phyloP scores from a whole-genome alignment of 2,329 filamentous ascomycete species.

The Aspergillaceae sp. region DNA sequence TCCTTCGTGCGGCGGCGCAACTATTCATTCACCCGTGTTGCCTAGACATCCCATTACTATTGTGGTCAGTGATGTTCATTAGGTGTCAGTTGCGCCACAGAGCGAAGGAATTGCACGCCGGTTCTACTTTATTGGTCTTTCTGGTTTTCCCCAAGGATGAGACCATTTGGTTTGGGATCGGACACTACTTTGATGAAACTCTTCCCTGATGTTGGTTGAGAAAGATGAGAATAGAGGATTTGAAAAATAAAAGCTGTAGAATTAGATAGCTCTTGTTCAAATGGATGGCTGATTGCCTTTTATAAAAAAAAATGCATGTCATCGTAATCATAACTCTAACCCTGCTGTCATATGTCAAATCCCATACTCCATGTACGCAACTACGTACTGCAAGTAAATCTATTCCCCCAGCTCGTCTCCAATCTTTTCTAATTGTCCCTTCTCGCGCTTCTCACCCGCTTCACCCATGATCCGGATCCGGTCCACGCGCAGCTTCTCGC shows the following conservation, averaged over 20 bases:
- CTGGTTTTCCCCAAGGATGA: constrained; percentile 35
- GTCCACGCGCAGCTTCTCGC: constrained; percentile 72
- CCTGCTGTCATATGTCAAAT: not conserved
- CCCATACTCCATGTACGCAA: not conserved
- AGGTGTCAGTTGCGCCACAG: constrained; percentile 78
- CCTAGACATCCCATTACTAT: constrained; percentile 51
- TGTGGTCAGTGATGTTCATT: constrained; percentile 39
- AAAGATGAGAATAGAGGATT: not conserved
- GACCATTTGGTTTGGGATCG: constrained; percentile 46
- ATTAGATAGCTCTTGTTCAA: too few relatives aligned
- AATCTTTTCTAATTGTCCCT: constrained; percentile 93
- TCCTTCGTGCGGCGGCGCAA: constrained; percentile 75
- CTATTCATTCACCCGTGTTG: constrained; percentile 67
- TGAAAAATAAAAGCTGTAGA: too few relatives aligned
- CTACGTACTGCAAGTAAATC: constrained; percentile 1
- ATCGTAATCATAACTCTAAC: not conserved
- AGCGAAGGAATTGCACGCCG: constrained; percentile 69
- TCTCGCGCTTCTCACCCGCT: constrained; percentile 79
- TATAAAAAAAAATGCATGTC: not conserved
- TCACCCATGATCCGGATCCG: constrained; percentile 66
- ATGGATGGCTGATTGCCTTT: too few relatives aligned
- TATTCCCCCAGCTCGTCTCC: constrained; percentile 63
- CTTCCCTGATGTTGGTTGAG: not conserved
- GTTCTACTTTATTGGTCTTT: constrained; percentile 45
- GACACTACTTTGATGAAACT: constrained; percentile 35